These are phyloP conservation scores for Aspergillus baeticus DNA, from an alignment of 495 filamentous ascomycete species.

Conservation along the genomic window DNA sequence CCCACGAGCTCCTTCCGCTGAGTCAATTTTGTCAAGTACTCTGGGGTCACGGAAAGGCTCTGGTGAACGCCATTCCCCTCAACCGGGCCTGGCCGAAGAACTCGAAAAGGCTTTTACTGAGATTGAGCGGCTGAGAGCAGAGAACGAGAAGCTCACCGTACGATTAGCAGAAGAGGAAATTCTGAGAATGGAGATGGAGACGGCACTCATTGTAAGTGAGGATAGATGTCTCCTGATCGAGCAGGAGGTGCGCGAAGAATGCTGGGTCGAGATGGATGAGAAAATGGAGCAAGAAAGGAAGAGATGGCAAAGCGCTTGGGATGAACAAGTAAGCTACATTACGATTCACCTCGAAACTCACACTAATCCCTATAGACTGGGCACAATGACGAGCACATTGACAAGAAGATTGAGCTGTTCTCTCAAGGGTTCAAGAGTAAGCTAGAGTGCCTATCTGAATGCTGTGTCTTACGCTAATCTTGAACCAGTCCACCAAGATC, in stretches of 20 bases:
- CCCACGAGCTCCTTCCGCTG: constrained; percentile 77
- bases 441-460: constrained; percentile 5
- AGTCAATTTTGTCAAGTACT: constrained; percentile 54
- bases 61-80: constrained; percentile 50
- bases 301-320: constrained; percentile 73
- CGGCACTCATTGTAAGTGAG: constrained; percentile 58
- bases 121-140: constrained; percentile 69
- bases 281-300: constrained; percentile 69
- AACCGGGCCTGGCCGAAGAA: constrained; percentile 57
- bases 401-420: constrained; percentile 86
- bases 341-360: not conserved
- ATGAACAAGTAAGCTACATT: constrained; percentile 59
- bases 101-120: constrained; percentile 74
- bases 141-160: constrained; percentile 63
- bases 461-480: too few relatives aligned
- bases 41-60: constrained; percentile 31
- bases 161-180: constrained; percentile 63
- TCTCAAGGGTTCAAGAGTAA: constrained; percentile 64
- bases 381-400: constrained; percentile 75
- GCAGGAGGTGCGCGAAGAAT: constrained; percentile 85
- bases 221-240: constrained; percentile 72
- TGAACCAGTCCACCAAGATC: constrained; percentile 48
- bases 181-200: constrained; percentile 49
- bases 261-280: constrained; percentile 80
- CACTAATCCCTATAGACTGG: constrained; percentile 42